Base-by-base conservation (phyloP, 148 eudicot species). In the Bassia scoparia region DNA sequence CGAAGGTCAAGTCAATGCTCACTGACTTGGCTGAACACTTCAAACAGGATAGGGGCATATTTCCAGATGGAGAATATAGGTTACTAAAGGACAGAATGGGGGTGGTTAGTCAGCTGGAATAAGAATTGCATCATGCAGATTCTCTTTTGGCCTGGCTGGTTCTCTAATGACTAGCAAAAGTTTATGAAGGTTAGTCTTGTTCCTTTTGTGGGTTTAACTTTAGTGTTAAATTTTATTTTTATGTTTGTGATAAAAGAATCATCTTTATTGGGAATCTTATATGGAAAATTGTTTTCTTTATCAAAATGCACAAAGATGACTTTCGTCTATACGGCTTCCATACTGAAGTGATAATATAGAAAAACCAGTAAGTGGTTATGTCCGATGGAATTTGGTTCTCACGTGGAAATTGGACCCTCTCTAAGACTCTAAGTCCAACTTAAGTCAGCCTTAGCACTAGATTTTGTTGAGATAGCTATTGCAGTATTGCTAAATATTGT, bases 21-120 rank as follows among this genome's bases (percentile, higher is more conserved):
- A 21, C 75, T 80, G 79, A 80, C 72, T 48, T 80, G 76, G 74
- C 77, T 73, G 70, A 75, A 66, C 76, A 80, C 67, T 80, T 76
- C 72, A 70, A 75, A 50, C 35, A 48, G 72, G 76, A 76, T 55
- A 71, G 82, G 69, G 82, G 76, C 79, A 58, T 24, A 71, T 41
- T 72, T 72, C 69, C 59, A 20, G 60, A 80, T 58, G 37, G 76
- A 80, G 82, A 65, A 80, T 78, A 79, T 70, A 54, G 69, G 41
- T 71, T 31, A 56, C 68, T 65, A 76, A 67, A 71, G 35, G 79
- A 80, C 78, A 80, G 4, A 18, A 49, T 6, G 56, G 68, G 31
- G 41, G 56, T 61, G 31, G 41, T 43, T 74, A 43, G 38, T 74
- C 75, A 79, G 73, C 75, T 70, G 74, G 77, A 69, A 74, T 79